These are phyloP conservation scores for Paracoccidioides lutzii DNA, from an alignment of 2,329 filamentous ascomycete species.

Conservation along the genomic window DNA sequence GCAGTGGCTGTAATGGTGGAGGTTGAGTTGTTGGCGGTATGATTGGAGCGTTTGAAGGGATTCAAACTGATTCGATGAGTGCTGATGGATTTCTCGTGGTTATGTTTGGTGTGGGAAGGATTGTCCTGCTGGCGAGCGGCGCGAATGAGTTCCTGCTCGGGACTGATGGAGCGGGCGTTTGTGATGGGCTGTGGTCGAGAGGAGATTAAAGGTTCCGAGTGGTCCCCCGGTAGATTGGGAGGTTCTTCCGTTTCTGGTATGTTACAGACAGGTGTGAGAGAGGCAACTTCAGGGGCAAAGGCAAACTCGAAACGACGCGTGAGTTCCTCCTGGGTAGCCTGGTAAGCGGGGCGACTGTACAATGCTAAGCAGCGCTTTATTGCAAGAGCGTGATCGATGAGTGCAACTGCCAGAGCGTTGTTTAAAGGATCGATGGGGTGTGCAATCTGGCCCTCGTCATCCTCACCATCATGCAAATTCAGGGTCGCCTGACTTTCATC, in stretches of 20 bases:
- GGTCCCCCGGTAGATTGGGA: conserved; percentile 34
- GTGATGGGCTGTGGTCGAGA: conserved; percentile 14
- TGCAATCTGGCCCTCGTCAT: conserved; percentile 36
- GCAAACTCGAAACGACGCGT: conserved; percentile 26
- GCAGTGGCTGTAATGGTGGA: conserved; percentile 20
- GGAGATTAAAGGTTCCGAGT: conserved; percentile 17
- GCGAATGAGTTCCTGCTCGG: conserved; percentile 25
- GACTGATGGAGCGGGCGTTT: conserved; percentile 20
- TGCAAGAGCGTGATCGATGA: conserved; percentile 79
- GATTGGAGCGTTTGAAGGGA: conserved; percentile 30
- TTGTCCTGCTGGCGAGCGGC: conserved; percentile 20
- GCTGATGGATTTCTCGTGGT: conserved; percentile 25
- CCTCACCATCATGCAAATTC: conserved; percentile 27
- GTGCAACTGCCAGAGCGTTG: conserved; percentile 67
- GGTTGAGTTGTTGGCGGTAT: conserved; percentile 24
- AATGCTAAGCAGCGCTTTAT: conserved; percentile 68
- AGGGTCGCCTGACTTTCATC: conserved; percentile 20
- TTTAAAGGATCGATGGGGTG: conserved; percentile 46
- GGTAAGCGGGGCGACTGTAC: conserved; percentile 50
- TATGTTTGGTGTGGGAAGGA: conserved; percentile 17
- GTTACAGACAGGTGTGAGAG: conserved; percentile 37
- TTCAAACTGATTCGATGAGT: conserved; percentile 32
- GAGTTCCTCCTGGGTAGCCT: conserved; percentile 29
- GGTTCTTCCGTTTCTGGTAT: conserved; percentile 17
- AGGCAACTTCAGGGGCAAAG: conserved; percentile 51